Evolutionary conservation across 352 stramenopile genomes (phyloP).

Genomic region (Albugo candida): DNA sequence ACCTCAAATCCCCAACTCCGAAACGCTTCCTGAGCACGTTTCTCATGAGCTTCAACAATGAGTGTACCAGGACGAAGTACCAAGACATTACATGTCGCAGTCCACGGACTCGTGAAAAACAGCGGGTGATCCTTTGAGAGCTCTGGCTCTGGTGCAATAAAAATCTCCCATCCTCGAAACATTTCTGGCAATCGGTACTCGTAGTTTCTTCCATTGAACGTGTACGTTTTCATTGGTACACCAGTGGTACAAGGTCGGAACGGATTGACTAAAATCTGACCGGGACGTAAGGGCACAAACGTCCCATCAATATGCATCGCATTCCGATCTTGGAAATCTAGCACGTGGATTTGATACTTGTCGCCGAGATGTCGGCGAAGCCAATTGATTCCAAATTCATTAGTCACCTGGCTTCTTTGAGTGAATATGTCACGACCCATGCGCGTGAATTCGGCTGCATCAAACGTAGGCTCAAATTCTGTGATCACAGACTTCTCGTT

Average conservation of each 20-base stretch:
- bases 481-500: constrained; percentile 49
- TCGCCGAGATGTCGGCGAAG: constrained; percentile 69
- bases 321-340: constrained; percentile 82
- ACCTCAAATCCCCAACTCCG: constrained; percentile 80
- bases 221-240: constrained; percentile 66
- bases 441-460: constrained; percentile 79
- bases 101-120: constrained; percentile 83
- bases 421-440: constrained; percentile 82
- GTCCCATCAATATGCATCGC: constrained; percentile 84
- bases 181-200: constrained; percentile 77
- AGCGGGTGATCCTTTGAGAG: constrained; percentile 59
- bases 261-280: constrained; percentile 74
- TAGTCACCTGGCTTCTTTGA: constrained; percentile 81
- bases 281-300: constrained; percentile 71
- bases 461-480: constrained; percentile 79
- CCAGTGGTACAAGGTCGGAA: constrained; percentile 77
- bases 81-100: constrained; percentile 79
- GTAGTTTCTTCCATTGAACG: constrained; percentile 77
- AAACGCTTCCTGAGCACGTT: constrained; percentile 56
- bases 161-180: constrained; percentile 84
- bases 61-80: constrained; percentile 64
- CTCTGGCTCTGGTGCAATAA: constrained; percentile 68
- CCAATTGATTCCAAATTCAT: constrained; percentile 82
- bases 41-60: constrained; percentile 73
- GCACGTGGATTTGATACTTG: constrained; percentile 70